Evolutionary conservation across 768 basidiomycete genomes (phyloP).

Genomic region (Termitomyces sp.): DNA sequence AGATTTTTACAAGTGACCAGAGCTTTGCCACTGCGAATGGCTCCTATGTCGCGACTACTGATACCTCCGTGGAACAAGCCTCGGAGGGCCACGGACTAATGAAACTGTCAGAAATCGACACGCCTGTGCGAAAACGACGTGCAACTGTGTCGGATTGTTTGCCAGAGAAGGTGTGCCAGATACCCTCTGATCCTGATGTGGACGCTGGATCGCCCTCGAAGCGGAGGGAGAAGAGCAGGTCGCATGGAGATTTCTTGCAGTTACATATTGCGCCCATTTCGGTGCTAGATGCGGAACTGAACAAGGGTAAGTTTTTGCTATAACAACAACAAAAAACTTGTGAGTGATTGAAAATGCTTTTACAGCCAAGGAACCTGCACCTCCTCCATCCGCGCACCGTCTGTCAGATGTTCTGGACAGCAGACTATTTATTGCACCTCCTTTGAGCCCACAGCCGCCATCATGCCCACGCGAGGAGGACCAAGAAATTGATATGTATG

Average conservation of each 20-base stretch:
- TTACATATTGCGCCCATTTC: slow-evolving; percentile 64
- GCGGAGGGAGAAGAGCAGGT: slow-evolving; percentile 59
- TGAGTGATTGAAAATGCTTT: not conserved
- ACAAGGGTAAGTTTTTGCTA: slow-evolving; percentile 42
- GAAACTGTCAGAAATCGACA: slow-evolving; percentile 29
- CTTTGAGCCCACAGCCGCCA: slow-evolving; percentile 24
- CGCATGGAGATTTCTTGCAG: slow-evolving; percentile 57
- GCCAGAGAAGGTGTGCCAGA: slow-evolving; percentile 32
- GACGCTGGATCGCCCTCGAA: slow-evolving; percentile 52
- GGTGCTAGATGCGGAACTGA: slow-evolving; percentile 58
- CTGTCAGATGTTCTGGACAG: slow-evolving; percentile 67
- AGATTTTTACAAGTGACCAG: slow-evolving; percentile 56
- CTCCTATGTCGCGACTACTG: slow-evolving; percentile 24
- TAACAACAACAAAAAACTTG: not conserved
- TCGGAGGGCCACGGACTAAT: slow-evolving; percentile 22
- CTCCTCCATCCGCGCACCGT: slow-evolving; percentile 43
- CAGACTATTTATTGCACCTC: slow-evolving; percentile 59
- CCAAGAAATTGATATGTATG: slow-evolving; percentile 16
- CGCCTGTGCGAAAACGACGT: slow-evolving; percentile 43
- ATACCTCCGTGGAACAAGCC: slow-evolving; percentile 12
- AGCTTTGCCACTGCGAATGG: slow-evolving; percentile 26
- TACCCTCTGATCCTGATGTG: slow-evolving; percentile 21
- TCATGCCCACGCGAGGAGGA: slow-evolving; percentile 29
- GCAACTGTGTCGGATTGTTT: slow-evolving; percentile 68
- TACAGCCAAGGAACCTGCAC: slow-evolving; percentile 31